phyloP scores from a whole-genome alignment of 768 basidiomycete species.

The Mycena galopus region DNA sequence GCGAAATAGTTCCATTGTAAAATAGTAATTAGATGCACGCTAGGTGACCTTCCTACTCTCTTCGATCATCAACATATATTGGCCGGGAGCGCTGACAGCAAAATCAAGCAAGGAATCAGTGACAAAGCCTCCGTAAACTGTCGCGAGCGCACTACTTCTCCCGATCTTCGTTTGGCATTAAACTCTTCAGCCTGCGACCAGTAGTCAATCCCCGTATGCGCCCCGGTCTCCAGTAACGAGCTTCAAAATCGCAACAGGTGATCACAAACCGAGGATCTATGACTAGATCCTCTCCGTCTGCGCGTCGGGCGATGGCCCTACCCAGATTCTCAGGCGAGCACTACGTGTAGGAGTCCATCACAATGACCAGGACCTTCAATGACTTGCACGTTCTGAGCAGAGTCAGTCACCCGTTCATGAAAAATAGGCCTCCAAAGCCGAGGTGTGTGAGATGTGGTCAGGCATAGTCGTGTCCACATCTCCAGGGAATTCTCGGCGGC shows the following conservation, averaged over 20 bases:
- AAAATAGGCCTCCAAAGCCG: neutral
- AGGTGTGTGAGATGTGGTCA: slow-evolving; percentile 15
- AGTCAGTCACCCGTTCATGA: neutral
- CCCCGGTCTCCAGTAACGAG: slow-evolving; percentile 6
- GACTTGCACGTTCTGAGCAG: neutral
- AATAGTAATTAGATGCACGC: too few species aligned
- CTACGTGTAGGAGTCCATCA: neutral
- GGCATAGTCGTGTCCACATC: neutral
- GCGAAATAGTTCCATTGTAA: too few species aligned
- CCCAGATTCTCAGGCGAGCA: neutral
- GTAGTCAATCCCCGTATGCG: slow-evolving; percentile 10
- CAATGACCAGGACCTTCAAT: neutral
- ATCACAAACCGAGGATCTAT: slow-evolving; percentile 2
- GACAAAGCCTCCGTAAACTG: slow-evolving; percentile 13
- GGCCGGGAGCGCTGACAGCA: too few species aligned
- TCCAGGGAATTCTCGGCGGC: neutral
- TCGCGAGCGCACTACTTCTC: neutral
- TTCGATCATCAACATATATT: too few species aligned
- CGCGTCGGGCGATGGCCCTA: neutral
- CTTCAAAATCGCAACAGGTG: neutral
- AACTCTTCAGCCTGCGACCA: slow-evolving; percentile 20
- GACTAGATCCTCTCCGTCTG: neutral
- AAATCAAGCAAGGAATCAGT: too few species aligned
- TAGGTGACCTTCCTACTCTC: too few species aligned
- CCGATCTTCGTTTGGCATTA: neutral